Evolutionary conservation across 1,284 basidiomycete species (phyloP), one percentile per base, ranked within the genome.

Genomic region (Tylopilus sp.): DNA sequence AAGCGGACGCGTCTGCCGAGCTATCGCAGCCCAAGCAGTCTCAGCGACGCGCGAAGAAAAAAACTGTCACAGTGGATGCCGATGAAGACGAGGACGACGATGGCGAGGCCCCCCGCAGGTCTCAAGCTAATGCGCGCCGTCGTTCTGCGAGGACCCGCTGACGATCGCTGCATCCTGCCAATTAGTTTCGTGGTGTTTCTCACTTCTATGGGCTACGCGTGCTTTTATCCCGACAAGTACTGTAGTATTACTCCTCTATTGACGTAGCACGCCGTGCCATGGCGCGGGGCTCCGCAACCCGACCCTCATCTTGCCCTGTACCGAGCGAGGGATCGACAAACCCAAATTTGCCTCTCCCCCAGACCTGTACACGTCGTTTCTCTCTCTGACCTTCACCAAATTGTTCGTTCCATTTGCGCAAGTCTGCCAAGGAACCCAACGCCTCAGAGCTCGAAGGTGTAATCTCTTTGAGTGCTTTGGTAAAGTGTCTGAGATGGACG

Each of bases 371-470:
- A 51, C 77, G 81, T 59, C 77, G 78, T 52, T 75, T 75, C 44
- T 76, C 75, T 61, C 75, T 80, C 29, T 78, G 73, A 6, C 87
- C 88, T 62, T 94, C 91, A 28, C 91, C 92, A 66, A 92, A 94
- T 65, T 93, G 87, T 39, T 92, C 87, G 54, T 94, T 92, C 91
- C 91, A 95, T 69, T 86, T 91, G 42, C 90, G 80, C 54, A 94
- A 72, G 56, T 91, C 91, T 2, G 85, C 73, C 36, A 94, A 77
- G 43, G 80, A 88, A 37, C 91, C 90, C 8, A 88, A 68, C 9
- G 83, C 76, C 66, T 94, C 92, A 4, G 88, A 91, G 2, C 84
- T 85, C 0, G 88, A 91, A 9, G 91, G 89, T 2, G 88, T 85
- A 57, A 94, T 93, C 67, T 94, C 91, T 59, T 79, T 83, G 44